phyloP scores from a whole-genome alignment of 345 rosid species.

The Syzygium aqueum region DNA sequence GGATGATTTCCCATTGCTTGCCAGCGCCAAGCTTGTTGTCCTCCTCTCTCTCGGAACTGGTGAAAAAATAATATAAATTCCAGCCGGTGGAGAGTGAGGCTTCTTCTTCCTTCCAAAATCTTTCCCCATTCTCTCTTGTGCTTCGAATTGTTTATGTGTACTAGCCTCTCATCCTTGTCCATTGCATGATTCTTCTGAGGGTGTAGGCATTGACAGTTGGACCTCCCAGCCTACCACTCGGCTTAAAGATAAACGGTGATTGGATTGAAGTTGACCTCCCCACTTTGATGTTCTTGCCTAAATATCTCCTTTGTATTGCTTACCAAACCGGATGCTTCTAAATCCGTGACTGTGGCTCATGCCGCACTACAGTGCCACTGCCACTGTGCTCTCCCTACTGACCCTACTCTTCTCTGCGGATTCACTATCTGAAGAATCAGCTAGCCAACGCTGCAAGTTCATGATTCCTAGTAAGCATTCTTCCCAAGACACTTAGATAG shows the following conservation, averaged over 20 bases:
- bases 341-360: background rate
- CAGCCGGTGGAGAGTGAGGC: background rate
- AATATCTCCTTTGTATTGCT: background rate
- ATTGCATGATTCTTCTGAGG: background rate
- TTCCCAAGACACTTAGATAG: background rate
- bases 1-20: background rate
- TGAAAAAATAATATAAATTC: background rate
- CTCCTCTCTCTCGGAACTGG: background rate
- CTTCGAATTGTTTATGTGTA: background rate
- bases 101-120: background rate
- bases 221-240: background rate
- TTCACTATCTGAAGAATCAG: background rate
- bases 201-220: background rate
- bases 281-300: background rate
- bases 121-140: background rate
- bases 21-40: background rate
- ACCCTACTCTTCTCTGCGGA: background rate
- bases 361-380: background rate
- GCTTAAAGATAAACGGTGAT: background rate
- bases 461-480: background rate
- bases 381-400: background rate
- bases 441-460: background rate
- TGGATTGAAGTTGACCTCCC: background rate
- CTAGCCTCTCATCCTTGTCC: background rate
- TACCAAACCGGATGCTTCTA: background rate